Evolutionary conservation across 768 basidiomycete genomes (phyloP), one percentile per base, ranked within the genome.

Genomic region (Lactarius evosmus): DNA sequence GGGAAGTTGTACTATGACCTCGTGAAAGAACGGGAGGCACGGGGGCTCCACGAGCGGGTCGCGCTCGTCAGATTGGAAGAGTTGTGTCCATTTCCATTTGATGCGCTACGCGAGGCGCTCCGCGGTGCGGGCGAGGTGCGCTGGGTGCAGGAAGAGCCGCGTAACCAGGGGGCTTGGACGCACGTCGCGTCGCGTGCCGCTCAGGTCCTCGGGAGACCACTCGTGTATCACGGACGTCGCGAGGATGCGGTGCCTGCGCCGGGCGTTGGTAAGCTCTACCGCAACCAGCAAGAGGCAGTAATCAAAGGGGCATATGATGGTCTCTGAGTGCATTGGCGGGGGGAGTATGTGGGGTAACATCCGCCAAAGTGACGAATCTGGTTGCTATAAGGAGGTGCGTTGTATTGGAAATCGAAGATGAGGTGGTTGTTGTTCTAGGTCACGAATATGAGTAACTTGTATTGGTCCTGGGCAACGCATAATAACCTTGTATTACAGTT

Each of bases 1-100:
- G 94, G 94, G 14, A 96, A 96, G 76, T 74, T 93, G 1, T 96
- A 92, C 76, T 95, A 95, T 74, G 92, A 95, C 25, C 84, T 96
- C 16, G 75, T 82, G 66, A 91, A 88, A 67, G 84, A 88, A 61
- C 85, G 92, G 7, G 75, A 83, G 38, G 74, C 78, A 19, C 73
- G 76, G 0, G 76, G 76, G 1, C 72, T 87, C 7, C 75, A 79
- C 17, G 77, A 79, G 51, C 70, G 74, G 0, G 82, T 93, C 1
- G 88, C 88, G 0, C 77, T 95, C 60, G 75, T 93, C 33, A 84
- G 91, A n/a, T 70, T 93, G 49, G 92, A 96, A 71, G 94, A 95
- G 72, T 78, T 96, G 2, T 84, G 86, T 7, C 95, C 94, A 0
- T 96, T 97, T 83, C 94, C 95, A 0, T 93, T 91, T 73, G 61